Evolutionary conservation across 164 flowering plant genomes (phyloP).

Genomic region (Platanus orientalis): DNA sequence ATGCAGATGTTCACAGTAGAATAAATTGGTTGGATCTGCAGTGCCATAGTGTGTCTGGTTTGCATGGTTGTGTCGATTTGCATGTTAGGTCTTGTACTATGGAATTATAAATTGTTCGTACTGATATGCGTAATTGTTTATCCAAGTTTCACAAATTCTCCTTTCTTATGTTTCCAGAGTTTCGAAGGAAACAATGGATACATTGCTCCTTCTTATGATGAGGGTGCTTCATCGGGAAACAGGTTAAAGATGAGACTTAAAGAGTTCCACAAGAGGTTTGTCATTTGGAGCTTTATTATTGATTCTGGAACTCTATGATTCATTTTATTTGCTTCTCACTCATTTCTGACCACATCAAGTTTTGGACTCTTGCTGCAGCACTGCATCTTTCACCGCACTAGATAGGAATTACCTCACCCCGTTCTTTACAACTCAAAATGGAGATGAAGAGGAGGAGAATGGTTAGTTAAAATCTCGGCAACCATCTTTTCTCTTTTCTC

Average conservation of each 20-base stretch:
- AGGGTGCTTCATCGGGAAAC: conserved; percentile 66
- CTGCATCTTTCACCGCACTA: conserved; percentile 80
- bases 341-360: not conserved
- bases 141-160: conserved; percentile 4
- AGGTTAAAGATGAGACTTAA: conserved; percentile 83
- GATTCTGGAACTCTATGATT: not conserved
- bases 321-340: not conserved
- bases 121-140: not conserved
- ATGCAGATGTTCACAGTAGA: not conserved
- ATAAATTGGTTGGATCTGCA: not conserved
- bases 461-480: conserved; percentile 33
- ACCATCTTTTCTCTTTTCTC: not conserved
- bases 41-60: not conserved
- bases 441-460: conserved; percentile 50
- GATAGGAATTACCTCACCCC: conserved; percentile 94
- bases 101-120: not conserved
- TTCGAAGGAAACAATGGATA: conserved; percentile 62
- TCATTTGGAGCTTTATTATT: not conserved
- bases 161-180: conserved; percentile 36
- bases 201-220: conserved; percentile 66
- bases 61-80: not conserved
- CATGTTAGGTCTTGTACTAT: not conserved
- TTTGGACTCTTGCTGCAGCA: conserved; percentile 46
- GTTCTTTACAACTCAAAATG: conserved; percentile 87
- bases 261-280: conserved; percentile 81